Evolutionary conservation across 2,329 filamentous ascomycete genomes (phyloP).

Genomic region (Coniosporium tulheliwenetii): DNA sequence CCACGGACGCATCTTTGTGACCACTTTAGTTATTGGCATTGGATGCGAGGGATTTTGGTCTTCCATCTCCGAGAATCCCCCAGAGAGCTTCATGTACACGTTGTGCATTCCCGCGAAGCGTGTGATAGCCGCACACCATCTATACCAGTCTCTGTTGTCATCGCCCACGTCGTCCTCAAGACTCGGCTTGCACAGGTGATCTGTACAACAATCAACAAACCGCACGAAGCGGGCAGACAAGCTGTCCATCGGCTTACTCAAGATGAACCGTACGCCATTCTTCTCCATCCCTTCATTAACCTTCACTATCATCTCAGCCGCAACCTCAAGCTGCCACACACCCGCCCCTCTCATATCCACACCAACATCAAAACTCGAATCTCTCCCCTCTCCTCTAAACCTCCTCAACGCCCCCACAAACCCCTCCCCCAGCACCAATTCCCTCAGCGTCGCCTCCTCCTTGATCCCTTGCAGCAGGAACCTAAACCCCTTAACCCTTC

Average conservation of each 20-base stretch:
- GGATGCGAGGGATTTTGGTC: slow-evolving; percentile 29
- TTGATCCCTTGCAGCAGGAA: slow-evolving; percentile 54
- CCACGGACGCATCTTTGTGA: slow-evolving; percentile 53
- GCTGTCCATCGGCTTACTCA: slow-evolving; percentile 39
- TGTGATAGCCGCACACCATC: slow-evolving; percentile 56
- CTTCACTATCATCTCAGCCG: slow-evolving; percentile 18
- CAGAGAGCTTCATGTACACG: slow-evolving; percentile 87
- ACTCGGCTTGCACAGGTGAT: slow-evolving; percentile 84
- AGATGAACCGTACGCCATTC: slow-evolving; percentile 47
- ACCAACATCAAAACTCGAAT: slow-evolving; percentile 66
- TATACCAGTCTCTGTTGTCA: slow-evolving; percentile 42
- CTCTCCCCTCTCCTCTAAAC: slow-evolving; percentile 39
- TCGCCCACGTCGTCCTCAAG: slow-evolving; percentile 35
- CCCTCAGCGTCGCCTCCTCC: slow-evolving; percentile 17
- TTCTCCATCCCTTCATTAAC: slow-evolving; percentile 47
- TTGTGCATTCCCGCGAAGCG: slow-evolving; percentile 47
- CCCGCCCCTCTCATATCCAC: slow-evolving; percentile 69
- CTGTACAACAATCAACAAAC: slow-evolving; percentile 25
- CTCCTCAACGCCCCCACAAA: slow-evolving; percentile 37
- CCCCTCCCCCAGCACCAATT: slow-evolving; percentile 15
- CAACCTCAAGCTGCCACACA: slow-evolving; percentile 36
- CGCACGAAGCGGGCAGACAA: neutral
- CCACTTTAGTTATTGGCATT: slow-evolving; percentile 36
- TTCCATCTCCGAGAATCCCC: slow-evolving; percentile 65
- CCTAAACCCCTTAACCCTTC: slow-evolving; percentile 60